phyloP scores from a whole-genome alignment of 2,329 filamentous ascomycete species.

The Bipolaris gigantea region DNA sequence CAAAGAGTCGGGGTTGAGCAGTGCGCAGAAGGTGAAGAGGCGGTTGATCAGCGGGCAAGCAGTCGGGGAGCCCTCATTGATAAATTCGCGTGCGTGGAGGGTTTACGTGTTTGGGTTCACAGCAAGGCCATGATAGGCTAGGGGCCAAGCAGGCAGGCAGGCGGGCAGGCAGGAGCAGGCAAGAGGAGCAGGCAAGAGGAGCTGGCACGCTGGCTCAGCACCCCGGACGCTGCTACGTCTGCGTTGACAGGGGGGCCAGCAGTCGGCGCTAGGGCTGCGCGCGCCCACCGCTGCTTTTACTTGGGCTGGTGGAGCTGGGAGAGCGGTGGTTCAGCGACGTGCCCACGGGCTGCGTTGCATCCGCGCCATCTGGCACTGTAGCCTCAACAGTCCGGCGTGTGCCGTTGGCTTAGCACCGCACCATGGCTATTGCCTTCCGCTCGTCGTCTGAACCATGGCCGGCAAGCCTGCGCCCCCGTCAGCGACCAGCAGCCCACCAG shows the following conservation, averaged over 20 bases:
- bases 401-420: not conserved
- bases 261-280: conserved; percentile 23
- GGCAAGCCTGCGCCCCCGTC: conserved; percentile 20
- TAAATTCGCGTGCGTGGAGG: conserved; percentile 38
- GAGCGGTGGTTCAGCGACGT: conserved; percentile 16
- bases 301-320: not conserved
- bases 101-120: conserved; percentile 39
- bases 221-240: conserved; percentile 35
- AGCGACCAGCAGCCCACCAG: not conserved
- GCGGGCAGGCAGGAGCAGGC: no score
- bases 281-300: conserved; percentile 36
- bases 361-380: conserved; percentile 15
- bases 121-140: conserved; percentile 45
- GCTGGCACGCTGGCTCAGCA: conserved; percentile 34
- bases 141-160: conserved; percentile 39
- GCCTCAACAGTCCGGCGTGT: conserved; percentile 10
- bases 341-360: conserved; percentile 20
- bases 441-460: conserved; percentile 11
- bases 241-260: conserved; percentile 15
- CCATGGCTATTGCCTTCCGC: no score
- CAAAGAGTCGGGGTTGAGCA: no score
- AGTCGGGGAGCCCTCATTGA: conserved; percentile 36
- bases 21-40: conserved; percentile 22
- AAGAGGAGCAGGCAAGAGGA: no score
- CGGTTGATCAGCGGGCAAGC: conserved; percentile 39